Evolutionary conservation across 306 rosid genomes (phyloP).

Genomic region (Ammopiptanthus mongolicus): DNA sequence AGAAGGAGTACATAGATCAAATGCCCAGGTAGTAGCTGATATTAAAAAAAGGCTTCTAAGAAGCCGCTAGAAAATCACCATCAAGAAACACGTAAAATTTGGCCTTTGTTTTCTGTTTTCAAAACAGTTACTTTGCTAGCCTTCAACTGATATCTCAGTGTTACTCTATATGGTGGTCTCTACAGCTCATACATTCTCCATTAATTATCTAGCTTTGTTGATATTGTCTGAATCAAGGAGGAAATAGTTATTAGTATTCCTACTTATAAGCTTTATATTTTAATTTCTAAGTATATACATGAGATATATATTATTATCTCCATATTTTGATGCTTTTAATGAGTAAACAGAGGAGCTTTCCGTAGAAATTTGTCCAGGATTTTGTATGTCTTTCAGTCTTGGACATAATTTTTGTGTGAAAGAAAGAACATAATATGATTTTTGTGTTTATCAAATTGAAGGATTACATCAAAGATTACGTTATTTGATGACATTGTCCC

Average conservation of each 20-base stretch:
- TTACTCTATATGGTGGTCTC: not conserved
- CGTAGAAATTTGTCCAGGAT: conserved; percentile 43
- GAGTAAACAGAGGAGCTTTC: conserved; percentile 37
- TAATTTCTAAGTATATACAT: not conserved
- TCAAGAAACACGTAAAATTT: no score
- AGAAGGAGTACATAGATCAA: conserved; percentile 37
- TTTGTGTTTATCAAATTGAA: no score
- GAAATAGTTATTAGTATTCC: not conserved
- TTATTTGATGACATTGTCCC: no score
- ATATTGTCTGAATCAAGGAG: not conserved
- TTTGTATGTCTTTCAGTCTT: conserved; percentile 50
- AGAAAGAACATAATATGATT: no score
- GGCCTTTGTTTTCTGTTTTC: no score
- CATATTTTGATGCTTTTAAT: conserved; percentile 26
- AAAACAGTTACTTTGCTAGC: no score
- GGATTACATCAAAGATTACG: no score
- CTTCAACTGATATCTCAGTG: not conserved
- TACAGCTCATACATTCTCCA: not conserved
- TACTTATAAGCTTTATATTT: not conserved
- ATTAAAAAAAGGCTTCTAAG: no score
- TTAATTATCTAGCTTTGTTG: not conserved
- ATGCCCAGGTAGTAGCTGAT: conserved; percentile 21
- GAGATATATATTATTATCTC: not conserved
- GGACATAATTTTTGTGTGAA: conserved; percentile 51
- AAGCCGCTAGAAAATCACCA: no score